Conservation (phyloP, 2,329 filamentous ascomycete species). For the Colletotrichum tofieldiae region DNA sequence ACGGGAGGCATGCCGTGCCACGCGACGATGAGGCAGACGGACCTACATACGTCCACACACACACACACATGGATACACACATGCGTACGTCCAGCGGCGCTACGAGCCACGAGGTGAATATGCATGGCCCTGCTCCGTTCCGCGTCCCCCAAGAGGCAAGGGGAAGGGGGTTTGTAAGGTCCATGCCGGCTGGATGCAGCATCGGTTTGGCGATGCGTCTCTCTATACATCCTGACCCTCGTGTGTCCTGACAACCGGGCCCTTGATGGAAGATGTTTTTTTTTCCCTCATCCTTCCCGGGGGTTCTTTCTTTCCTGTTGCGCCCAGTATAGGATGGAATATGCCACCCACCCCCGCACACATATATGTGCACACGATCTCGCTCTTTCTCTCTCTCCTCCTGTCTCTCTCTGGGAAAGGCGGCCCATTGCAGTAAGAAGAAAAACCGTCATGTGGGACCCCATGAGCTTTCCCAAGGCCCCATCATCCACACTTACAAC, state of each 20-base stretch:
- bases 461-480: neutral
- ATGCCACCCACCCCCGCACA: constrained; percentile 7
- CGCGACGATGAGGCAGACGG: neutral
- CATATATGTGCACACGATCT: no score
- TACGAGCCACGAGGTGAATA: constrained; percentile 2
- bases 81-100: neutral
- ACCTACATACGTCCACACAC: neutral
- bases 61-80: neutral
- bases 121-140: constrained; percentile 4
- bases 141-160: neutral
- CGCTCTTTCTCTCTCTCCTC: neutral
- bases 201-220: neutral
- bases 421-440: constrained; percentile 20
- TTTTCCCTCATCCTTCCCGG: neutral
- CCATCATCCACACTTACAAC: neutral
- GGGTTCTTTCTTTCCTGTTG: neutral
- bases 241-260: neutral
- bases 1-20: neutral
- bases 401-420: neutral
- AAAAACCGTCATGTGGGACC: constrained; percentile 16
- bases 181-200: neutral
- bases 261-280: neutral
- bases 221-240: neutral
- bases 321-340: neutral
- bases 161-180: neutral